Base-by-base conservation (phyloP, 345 rosid genomes). In the Excoecaria cochinchinensis region DNA sequence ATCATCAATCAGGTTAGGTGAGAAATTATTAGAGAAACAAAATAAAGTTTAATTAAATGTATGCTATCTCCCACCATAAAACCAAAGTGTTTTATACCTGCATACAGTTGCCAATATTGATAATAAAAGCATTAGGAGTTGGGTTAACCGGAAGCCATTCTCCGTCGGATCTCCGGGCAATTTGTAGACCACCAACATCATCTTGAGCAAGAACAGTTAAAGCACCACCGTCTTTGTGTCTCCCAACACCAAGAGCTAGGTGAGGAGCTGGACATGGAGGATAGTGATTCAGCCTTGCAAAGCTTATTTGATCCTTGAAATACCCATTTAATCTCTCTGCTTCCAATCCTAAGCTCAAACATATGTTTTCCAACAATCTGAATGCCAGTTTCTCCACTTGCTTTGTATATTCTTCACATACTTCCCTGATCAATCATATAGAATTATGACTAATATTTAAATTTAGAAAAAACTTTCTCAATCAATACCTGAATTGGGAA, bases 191-290 rank as follows among this genome's bases (percentile, higher is more conserved):
- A 50, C 95, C 97, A 10, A 95, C 97, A 9, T 83, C 79, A 75
- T 95, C 99, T 70, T 95, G 97, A 36, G 90, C 84, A 40, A 92
- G 85, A 15, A 92, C 82, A 0, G 97, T 92, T 38, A 92, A 70
- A 71, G 94, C 94, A 48, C 92, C 91, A 1, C 84, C 89, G 55
- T 95, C 99, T 80, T 90, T 90, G 87, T 95, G 99, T 3, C 87
- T 84, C 16, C 99, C 97, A 9, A 91, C 92, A 3, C 99, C 99
- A 16, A 92, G 90, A 59, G 97, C 95, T 70, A 95, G 89, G 63
- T 88, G 86, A 0, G 97, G 97, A 46, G 78, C 79, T 11, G 95
- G 97, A 57, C 99, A 92, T 8, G 97, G 87, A 47, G 97, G 97
- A 75, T 91, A 92, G 84, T 86, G 84, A 69, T 95, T 91, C 39